Conservation (phyloP, 352 stramenopile genomes). For the Pythium guiyangense region DNA sequence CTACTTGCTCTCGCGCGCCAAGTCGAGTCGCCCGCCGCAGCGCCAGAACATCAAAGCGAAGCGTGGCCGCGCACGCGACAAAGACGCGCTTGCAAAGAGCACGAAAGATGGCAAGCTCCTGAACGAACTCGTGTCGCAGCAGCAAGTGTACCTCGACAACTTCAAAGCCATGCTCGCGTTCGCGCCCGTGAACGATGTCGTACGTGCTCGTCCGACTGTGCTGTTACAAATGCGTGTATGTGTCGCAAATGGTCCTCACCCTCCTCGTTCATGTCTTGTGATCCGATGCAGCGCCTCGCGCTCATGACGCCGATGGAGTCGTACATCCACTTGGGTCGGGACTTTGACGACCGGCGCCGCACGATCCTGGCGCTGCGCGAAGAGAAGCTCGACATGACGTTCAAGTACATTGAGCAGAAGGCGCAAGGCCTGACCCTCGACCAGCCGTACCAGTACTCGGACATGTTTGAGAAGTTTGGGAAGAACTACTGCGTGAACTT, state of each 20-base stretch:
- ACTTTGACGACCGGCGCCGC: constrained; percentile 59
- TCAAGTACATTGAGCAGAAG: constrained; percentile 79
- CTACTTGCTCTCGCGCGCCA: constrained; percentile 51
- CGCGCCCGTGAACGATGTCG: constrained; percentile 68
- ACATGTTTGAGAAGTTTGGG: constrained; percentile 80
- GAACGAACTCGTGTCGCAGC: constrained; percentile 53
- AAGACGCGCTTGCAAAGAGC: constrained; percentile 35
- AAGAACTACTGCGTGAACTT: constrained; percentile 82
- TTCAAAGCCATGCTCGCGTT: constrained; percentile 76
- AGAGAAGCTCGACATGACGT: constrained; percentile 76
- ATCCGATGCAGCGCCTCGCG: constrained; percentile 39
- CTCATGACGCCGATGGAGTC: constrained; percentile 80
- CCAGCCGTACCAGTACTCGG: constrained; percentile 65
- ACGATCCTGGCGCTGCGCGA: constrained; percentile 57
- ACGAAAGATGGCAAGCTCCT: constrained; percentile 46
- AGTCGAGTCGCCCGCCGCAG: constrained; percentile 30
- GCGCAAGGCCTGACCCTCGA: constrained; percentile 42
- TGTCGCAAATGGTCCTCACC: neutral
- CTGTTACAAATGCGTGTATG: neutral
- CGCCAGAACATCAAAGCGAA: constrained; percentile 48
- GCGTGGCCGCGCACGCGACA: constrained; percentile 29
- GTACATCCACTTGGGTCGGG: constrained; percentile 57
- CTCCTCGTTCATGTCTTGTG: constrained; percentile 3
- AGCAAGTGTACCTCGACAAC: constrained; percentile 72
- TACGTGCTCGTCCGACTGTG: no score